phyloP scores from a whole-genome alignment of 768 basidiomycete species.

The Lactarius tabidus region DNA sequence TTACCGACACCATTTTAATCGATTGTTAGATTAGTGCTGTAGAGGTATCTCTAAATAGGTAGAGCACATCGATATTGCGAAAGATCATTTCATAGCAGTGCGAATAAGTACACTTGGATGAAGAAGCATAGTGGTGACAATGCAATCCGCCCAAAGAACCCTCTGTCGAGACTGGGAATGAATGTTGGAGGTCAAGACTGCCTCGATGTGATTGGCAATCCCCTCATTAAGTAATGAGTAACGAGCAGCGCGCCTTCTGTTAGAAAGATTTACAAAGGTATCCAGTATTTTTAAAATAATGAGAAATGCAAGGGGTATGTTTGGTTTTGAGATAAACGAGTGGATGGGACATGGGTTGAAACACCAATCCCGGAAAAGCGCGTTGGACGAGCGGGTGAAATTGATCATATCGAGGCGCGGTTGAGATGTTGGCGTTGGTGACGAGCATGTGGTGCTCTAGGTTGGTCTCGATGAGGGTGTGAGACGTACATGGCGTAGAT shows the following conservation, averaged over 20 bases:
- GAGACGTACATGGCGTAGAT: constrained; percentile 20
- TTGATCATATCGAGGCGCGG: constrained; percentile 13
- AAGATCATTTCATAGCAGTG: constrained; percentile 8
- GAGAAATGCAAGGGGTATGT: constrained; percentile 9
- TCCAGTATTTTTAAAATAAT: constrained; percentile 1
- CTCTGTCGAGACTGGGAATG: not conserved
- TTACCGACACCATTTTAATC: constrained; percentile 18
- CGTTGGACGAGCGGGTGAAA: not conserved
- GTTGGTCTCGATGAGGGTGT: not conserved
- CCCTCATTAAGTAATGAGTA: not conserved
- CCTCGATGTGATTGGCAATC: not conserved
- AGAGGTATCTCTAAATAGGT: constrained; percentile 1
- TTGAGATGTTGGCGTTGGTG: constrained; percentile 11
- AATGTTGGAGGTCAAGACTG: constrained; percentile 1
- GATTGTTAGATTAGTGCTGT: constrained; percentile 12
- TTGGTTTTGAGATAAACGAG: constrained; percentile 27
- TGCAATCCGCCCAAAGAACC: not conserved
- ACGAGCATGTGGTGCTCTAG: not conserved
- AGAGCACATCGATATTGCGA: constrained; percentile 7
- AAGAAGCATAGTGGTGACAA: constrained; percentile 4
- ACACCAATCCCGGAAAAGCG: constrained; percentile 26
- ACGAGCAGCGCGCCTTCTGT: not conserved
- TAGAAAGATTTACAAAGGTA: constrained; percentile 9
- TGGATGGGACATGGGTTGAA: constrained; percentile 31
- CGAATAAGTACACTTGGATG: constrained; percentile 10